Percentiles rank a stretch among this genome's conserved stretches.
phyloP scores from a whole-genome alignment of 495 filamentous ascomycete species.

The Hypoxylon rickii region DNA sequence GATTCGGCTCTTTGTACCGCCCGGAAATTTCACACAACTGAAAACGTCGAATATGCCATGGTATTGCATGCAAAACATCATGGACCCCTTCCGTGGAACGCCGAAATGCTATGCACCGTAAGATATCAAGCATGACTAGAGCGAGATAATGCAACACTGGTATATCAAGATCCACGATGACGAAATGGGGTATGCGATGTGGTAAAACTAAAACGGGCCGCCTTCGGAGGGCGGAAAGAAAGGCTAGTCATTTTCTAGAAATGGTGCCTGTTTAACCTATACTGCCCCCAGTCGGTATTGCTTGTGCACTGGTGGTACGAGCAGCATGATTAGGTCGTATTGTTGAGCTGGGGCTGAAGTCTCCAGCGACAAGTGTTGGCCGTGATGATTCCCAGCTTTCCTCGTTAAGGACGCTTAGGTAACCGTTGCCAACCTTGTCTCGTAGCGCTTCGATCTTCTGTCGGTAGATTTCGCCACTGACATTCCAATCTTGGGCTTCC shows the following conservation, averaged over 20 bases:
- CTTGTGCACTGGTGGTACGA: slow-evolving; percentile 52
- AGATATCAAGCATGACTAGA: slow-evolving; percentile 25
- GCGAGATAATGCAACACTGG: slow-evolving; percentile 26
- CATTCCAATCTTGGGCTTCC: slow-evolving; percentile 63
- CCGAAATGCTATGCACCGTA: slow-evolving; percentile 38
- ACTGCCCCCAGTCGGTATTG: slow-evolving; percentile 55
- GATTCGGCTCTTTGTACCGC: slow-evolving; percentile 5
- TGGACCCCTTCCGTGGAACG: slow-evolving; percentile 27
- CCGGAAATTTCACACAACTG: background rate
- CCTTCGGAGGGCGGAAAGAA: slow-evolving; percentile 13
- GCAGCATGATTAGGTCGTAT: slow-evolving; percentile 49
- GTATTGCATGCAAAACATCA: slow-evolving; percentile 23
- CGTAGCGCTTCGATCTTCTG: slow-evolving; percentile 84
- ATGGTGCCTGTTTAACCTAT: slow-evolving; percentile 44
- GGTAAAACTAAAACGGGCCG: slow-evolving; percentile 18
- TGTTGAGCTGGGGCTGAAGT: slow-evolving; percentile 48
- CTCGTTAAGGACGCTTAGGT: slow-evolving; percentile 83
- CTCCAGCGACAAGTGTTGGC: slow-evolving; percentile 40
- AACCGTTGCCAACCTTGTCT: slow-evolving; percentile 80
- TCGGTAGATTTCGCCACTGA: slow-evolving; percentile 77
- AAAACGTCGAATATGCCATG: slow-evolving; percentile 5
- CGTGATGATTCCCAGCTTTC: slow-evolving; percentile 61
- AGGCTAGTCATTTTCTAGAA: slow-evolving; percentile 30
- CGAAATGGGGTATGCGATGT: slow-evolving; percentile 20
- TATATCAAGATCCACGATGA: slow-evolving; percentile 25